Evolutionary conservation across 2,329 filamentous ascomycete genomes (phyloP), one percentile per base, ranked within the genome.

Genomic region (Colletotrichum nymphaeae): DNA sequence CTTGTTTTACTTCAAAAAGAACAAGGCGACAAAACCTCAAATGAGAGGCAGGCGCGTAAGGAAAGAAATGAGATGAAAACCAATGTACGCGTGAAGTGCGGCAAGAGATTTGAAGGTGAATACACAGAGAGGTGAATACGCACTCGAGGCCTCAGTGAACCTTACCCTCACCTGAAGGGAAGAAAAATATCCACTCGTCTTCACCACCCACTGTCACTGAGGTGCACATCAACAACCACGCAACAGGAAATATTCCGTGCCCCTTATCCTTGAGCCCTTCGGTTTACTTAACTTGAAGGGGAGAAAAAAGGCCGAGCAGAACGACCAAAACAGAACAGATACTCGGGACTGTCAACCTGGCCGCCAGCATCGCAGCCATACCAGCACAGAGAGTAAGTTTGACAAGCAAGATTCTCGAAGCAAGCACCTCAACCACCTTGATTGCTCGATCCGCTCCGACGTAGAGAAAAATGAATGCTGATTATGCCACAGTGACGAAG

Each of bases 401-500:
- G 22, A 28, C 28, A 7, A 42, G 5, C 24, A 56, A 26, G 24
- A 26, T 56, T 19, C 14, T 56, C 53, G 26, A 56, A 28, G 14
- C 22, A 56, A 28, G 26, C 28, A 30, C 26, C 12, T 32, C 55
- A 8, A 6, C 55, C 14, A 22, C 16, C 11, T n/a, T 22, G 8
- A 19, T 19, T 32, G n/a, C 24, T 30, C 28, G 28, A 57, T 8
- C 32, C 14, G 55, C 5, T 9, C 24, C 14, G 11, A 22, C 5
- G n/a, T 55, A 11, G 52, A 24, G 22, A 1, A 55, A 55, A 32
- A 16, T 9, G n/a, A 22, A 37, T 53, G 7, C 59, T 69, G 22
- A 69, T 53, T 16, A 4, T 4, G 42, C 42, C 22, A 16, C 35
- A 66, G 68, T 70, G 68, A 46, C 53, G 35, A 14, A 53, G 46